Evolutionary conservation across 2,329 filamentous ascomycete species (phyloP).

Genomic region (Annulohypoxylon truncatum): DNA sequence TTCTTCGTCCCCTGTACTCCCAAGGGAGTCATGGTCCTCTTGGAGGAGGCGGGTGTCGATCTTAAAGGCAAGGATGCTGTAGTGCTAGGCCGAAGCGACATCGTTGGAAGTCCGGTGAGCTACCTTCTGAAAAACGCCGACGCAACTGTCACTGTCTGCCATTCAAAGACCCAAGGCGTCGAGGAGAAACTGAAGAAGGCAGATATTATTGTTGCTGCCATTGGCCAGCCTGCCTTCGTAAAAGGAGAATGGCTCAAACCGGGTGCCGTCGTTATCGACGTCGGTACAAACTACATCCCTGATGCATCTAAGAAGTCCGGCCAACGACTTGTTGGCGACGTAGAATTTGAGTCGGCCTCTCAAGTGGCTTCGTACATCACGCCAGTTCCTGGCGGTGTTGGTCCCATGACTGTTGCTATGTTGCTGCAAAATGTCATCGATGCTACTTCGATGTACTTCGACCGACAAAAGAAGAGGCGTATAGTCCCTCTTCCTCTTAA

Average conservation of each 20-base stretch:
- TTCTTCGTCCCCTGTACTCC: conserved; percentile 95
- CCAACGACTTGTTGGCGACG: conserved; percentile 91
- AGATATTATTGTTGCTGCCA: conserved; percentile 91
- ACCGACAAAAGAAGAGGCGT: conserved; percentile 81
- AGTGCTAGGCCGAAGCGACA: conserved; percentile 93
- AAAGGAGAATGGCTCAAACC: conserved; percentile 97
- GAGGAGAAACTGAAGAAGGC: conserved; percentile 81
- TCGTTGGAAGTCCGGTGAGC: conserved; percentile 96
- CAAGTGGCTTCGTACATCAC: conserved; percentile 94
- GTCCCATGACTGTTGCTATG: conserved; percentile 99
- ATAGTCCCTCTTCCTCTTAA: conserved; percentile 87
- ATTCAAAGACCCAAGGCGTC: conserved; percentile 84
- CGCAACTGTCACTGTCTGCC: conserved; percentile 95
- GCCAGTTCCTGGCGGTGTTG: conserved; percentile 94
- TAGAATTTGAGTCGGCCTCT: conserved; percentile 86
- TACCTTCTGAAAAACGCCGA: conserved; percentile 95
- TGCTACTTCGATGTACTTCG: conserved; percentile 83
- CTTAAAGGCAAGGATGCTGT: conserved; percentile 92
- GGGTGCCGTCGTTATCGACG: conserved; percentile 95
- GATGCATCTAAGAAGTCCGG: conserved; percentile 93
- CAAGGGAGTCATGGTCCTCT: conserved; percentile 94
- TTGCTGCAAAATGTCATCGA: conserved; percentile 94
- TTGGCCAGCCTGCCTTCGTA: conserved; percentile 87
- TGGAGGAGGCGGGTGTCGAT: conserved; percentile 85
- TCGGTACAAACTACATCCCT: conserved; percentile 95